Evolutionary conservation across 2,329 filamentous ascomycete species (phyloP), one percentile per base, ranked within the genome.

Genomic region (Fusarium hostae): DNA sequence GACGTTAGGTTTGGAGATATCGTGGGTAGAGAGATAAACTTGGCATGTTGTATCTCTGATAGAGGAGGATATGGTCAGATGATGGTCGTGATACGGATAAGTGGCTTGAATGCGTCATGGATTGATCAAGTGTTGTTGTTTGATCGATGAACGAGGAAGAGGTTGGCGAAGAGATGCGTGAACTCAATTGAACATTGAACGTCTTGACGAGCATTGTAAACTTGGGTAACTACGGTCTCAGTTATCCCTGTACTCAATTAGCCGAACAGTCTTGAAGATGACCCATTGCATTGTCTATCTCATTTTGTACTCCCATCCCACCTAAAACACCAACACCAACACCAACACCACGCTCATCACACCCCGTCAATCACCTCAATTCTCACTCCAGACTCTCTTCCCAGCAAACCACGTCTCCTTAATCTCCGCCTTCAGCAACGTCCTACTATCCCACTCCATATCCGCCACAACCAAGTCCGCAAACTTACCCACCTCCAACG

Each of bases 331-430:
- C 51, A 32, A 43, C 26, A n/a, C 30, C 51, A 32, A 43, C 35
- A 41, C 26, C 18, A 70, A 57, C 68, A 65, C 59, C 64, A 54
- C 13, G 44, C 50, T 34, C 65, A 50, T 34, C 65, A 50, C 24
- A 28, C 43, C 5, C 18, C 47, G 51, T 37, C 40, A 44, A 62
- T 48, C 5, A 10, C 34, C 22, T 34, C 1, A 12, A 28, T 44
- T 24, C n/a, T 18, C 16, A n/a, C 72, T 71, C 75, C 75, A 85
- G 37, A 86, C 82, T 73, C 72, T 82, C 50, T 72, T 75, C 0
- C 88, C 87, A 5, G 75, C 80, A 66, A 85, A 86, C 86, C 86
- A 89, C 1, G 87, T 89, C 81, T 89, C 82, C 50, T 76, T 70
- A 1, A 88, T 80, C 58, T 76, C 80, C 0, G 85, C 85, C 30